Conservation (phyloP, 2,329 filamentous ascomycete species). For the Arthrobotrys conoides region DNA sequence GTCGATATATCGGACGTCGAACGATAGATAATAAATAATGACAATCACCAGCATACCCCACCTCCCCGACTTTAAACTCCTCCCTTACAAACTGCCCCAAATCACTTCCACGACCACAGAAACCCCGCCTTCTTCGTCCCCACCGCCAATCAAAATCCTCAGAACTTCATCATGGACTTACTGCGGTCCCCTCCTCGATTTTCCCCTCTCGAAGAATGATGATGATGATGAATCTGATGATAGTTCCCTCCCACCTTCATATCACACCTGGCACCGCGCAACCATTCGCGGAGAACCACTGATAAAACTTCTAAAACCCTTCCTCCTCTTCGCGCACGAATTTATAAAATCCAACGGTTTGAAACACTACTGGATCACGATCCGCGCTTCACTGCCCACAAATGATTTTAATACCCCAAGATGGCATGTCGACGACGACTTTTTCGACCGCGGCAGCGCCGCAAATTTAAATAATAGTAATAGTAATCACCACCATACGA, state of each 20-base stretch:
- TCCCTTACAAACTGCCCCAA: slow-evolving; percentile 40
- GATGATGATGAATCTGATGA: not conserved
- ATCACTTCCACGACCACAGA: slow-evolving; percentile 1
- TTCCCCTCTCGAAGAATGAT: slow-evolving; percentile 29
- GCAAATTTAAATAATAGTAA: slow-evolving; percentile 52
- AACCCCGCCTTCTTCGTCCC: slow-evolving; percentile 4
- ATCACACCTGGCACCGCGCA: slow-evolving; percentile 66
- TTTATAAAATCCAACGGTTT: slow-evolving; percentile 67
- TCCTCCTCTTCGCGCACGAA: slow-evolving; percentile 67
- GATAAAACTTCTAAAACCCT: slow-evolving; percentile 66
- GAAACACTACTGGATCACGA: slow-evolving; percentile 70
- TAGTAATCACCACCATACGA: slow-evolving; percentile 24
- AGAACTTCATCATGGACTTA: slow-evolving; percentile 68
- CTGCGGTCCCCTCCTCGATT: slow-evolving; percentile 67
- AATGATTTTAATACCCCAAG: slow-evolving; percentile 69
- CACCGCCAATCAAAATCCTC: slow-evolving; percentile 36
- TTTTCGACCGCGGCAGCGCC: slow-evolving; percentile 65
- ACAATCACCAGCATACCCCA: slow-evolving; percentile 39
- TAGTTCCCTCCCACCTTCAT: slow-evolving; percentile 66
- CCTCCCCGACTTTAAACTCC: slow-evolving; percentile 52
- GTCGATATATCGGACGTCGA: not conserved
- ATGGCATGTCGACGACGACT: slow-evolving; percentile 71
- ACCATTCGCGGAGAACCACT: slow-evolving; percentile 66
- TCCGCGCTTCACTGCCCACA: slow-evolving; percentile 69
- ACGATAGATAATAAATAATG: slow-evolving; percentile 26